A percentile compares a stretch with the other conserved stretches of the same genome.
Conservation (phyloP, 2,329 filamentous ascomycete genomes). For the Colletotrichum sp. region DNA sequence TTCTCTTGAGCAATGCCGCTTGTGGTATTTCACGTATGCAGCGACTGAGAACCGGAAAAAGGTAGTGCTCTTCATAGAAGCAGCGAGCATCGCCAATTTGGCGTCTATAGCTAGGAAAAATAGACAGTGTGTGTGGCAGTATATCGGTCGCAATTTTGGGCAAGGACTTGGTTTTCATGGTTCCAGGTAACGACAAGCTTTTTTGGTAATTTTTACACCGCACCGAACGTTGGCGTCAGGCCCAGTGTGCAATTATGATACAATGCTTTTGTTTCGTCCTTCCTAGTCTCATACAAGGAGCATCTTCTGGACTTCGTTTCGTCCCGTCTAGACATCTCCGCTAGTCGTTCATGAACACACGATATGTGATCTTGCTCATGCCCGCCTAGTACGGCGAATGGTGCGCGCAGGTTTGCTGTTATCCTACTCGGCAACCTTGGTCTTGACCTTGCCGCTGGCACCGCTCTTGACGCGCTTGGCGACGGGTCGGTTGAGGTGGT, state of each 20-base stretch:
- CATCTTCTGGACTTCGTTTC: background rate
- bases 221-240: background rate
- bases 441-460: conserved; percentile 46
- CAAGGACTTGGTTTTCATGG: background rate
- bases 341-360: background rate
- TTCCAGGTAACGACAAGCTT: background rate
- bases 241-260: conserved; percentile 11
- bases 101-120: background rate
- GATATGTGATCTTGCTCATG: background rate
- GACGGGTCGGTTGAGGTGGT: conserved; percentile 86
- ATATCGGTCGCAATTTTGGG: background rate
- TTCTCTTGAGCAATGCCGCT: background rate
- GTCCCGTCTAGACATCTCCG: background rate
- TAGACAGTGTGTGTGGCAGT: background rate
- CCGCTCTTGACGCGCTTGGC: conserved; percentile 70
- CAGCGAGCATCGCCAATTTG: background rate
- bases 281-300: background rate
- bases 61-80: background rate
- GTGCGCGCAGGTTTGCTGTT: background rate
- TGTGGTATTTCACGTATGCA: background rate
- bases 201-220: background rate
- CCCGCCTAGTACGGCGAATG: background rate
- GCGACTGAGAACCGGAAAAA: background rate
- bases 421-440: conserved; percentile 18
- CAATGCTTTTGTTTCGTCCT: background rate